Conservation (phyloP, 495 filamentous ascomycete genomes). For the Lophiotrema nucula region DNA sequence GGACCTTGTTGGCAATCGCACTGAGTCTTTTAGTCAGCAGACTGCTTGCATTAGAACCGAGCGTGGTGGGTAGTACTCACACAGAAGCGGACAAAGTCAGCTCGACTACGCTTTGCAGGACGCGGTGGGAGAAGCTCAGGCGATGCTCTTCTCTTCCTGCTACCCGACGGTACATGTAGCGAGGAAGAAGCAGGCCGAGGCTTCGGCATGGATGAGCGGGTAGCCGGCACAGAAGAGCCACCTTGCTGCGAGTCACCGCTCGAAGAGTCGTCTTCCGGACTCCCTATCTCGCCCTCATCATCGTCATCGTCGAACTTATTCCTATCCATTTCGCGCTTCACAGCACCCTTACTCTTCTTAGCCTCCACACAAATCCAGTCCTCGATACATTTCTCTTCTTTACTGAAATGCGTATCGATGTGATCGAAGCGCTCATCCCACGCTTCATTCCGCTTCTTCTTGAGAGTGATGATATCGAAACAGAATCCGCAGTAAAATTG, state of each 20-base stretch:
- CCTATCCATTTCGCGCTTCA: constrained; percentile 20
- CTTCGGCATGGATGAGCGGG: too few species aligned
- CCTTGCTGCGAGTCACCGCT: neutral
- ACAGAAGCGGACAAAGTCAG: neutral
- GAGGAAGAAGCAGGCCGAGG: too few species aligned
- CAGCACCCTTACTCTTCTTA: constrained; percentile 36
- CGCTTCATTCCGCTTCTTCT: constrained; percentile 54
- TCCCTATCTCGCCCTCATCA: neutral
- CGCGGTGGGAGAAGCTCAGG: neutral
- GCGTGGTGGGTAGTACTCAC: neutral
- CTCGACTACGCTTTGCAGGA: neutral
- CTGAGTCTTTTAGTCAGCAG: neutral
- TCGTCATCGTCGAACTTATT: constrained; percentile 24
- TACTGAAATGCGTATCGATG: constrained; percentile 76
- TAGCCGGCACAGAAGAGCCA: too few species aligned
- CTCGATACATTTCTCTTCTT: constrained; percentile 48
- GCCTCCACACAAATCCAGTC: constrained; percentile 48
- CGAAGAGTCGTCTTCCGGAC: neutral
- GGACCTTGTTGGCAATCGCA: neutral
- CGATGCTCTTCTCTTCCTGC: neutral
- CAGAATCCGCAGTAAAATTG: constrained; percentile 95
- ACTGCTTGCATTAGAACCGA: neutral
- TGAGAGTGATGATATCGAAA: constrained; percentile 54
- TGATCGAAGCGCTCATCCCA: constrained; percentile 83
- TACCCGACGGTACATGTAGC: neutral